Conservation (phyloP, 164 flowering plant genomes). For the Vitis rotundifolia region DNA sequence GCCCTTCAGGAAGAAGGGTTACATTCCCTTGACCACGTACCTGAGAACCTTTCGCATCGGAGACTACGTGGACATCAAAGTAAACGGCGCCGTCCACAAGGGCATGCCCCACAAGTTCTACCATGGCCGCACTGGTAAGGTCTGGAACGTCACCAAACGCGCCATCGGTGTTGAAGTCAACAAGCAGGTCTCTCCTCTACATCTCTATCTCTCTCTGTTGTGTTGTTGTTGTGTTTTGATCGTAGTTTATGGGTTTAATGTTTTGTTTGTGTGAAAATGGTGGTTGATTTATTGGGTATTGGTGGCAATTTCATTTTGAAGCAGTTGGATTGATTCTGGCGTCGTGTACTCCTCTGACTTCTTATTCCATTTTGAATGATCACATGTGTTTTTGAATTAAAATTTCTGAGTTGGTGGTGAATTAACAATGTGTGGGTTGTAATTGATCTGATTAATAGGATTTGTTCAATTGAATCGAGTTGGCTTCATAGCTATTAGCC, state of each 20-base stretch:
- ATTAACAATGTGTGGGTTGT: no score
- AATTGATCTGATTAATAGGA: no score
- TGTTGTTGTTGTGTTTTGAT: neutral
- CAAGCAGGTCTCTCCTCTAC: conserved; percentile 55
- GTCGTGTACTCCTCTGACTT: no score
- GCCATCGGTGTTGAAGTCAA: conserved; percentile 76
- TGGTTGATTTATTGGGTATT: neutral
- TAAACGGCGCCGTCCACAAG: conserved; percentile 43
- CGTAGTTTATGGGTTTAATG: neutral
- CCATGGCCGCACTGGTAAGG: conserved; percentile 40
- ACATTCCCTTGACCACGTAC: conserved; percentile 33
- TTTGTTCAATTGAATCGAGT: no score
- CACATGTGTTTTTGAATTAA: no score
- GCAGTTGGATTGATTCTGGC: no score
- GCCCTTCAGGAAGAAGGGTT: conserved; percentile 16
- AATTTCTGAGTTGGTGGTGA: no score
- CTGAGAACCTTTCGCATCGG: conserved; percentile 31
- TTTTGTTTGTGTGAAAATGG: neutral
- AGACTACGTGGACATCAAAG: conserved; percentile 37
- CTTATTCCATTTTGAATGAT: no score
- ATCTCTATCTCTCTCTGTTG: neutral
- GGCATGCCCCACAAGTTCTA: conserved; percentile 48
- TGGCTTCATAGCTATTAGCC: no score
- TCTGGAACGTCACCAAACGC: conserved; percentile 43
- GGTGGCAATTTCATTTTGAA: no score